phyloP scores from a whole-genome alignment of 2,329 filamentous ascomycete species.

The Emergomyces pasteurianus region DNA sequence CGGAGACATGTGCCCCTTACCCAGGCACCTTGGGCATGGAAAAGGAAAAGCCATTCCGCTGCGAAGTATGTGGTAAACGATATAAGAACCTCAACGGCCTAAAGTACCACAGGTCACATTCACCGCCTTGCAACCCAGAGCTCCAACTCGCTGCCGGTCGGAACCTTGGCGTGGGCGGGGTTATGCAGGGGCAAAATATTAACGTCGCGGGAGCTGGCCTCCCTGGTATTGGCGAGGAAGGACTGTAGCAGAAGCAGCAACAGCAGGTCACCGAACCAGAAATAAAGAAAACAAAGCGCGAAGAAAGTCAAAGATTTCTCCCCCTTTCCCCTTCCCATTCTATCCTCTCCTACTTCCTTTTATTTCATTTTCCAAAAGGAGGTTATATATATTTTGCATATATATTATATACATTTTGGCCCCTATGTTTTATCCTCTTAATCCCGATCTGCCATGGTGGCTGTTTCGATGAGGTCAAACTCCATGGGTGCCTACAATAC shows the following conservation, averaged over 20 bases:
- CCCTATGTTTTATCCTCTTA: too few relatives aligned
- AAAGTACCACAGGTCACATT: conserved; percentile 86
- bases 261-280: background rate
- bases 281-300: background rate
- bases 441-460: too few relatives aligned
- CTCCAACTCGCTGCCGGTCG: conserved; percentile 44
- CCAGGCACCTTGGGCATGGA: conserved; percentile 98
- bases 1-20: conserved; percentile 85
- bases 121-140: conserved; percentile 80
- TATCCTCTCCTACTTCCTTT: background rate
- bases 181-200: conserved; percentile 36
- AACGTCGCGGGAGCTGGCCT: conserved; percentile 38
- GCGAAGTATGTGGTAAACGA: conserved; percentile 90
- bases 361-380: background rate
- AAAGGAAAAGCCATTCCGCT: conserved; percentile 98
- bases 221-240: conserved; percentile 35
- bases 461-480: too few relatives aligned
- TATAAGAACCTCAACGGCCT: conserved; percentile 99
- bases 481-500: background rate
- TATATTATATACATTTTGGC: too few relatives aligned
- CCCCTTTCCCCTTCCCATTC: background rate
- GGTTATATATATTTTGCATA: too few relatives aligned
- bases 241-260: conserved; percentile 14
- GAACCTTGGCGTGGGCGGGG: conserved; percentile 28
- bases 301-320: background rate